These are phyloP conservation scores for Podospora didyma DNA, from an alignment of 495 filamentous ascomycete species.

Conservation along the genomic window DNA sequence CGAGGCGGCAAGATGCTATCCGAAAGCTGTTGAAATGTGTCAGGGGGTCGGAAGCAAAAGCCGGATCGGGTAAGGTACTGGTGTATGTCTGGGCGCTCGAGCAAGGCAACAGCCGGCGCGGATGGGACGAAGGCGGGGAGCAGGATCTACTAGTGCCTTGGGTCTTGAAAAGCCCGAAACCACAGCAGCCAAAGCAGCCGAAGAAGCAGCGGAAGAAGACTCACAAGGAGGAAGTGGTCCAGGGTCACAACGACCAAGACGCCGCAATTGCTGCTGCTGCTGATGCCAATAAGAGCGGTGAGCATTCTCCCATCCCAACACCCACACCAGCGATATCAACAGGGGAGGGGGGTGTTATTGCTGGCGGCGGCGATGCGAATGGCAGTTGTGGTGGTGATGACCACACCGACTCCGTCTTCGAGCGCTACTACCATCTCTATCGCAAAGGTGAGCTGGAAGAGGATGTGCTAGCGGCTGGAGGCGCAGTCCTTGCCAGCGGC, in stretches of 20 bases:
- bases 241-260: not conserved
- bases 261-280: not conserved
- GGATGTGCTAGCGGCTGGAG: conserved; percentile 72
- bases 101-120: conserved; percentile 81
- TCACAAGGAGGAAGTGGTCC: conserved; percentile 1
- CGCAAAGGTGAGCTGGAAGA: conserved; percentile 79
- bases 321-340: not conserved
- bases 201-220: conserved; percentile 8
- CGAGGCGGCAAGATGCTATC: conserved; percentile 69
- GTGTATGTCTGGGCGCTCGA: conserved; percentile 98
- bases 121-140: conserved; percentile 81
- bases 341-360: not conserved
- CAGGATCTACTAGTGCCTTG: conserved; percentile 97
- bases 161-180: conserved; percentile 57
- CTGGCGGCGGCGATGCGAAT: not conserved
- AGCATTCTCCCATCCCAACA: conserved; percentile 6
- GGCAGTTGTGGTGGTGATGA: not conserved
- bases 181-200: conserved; percentile 8
- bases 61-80: conserved; percentile 61
- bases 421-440: conserved; percentile 96
- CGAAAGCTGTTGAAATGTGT: conserved; percentile 67
- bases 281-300: conserved; percentile 21
- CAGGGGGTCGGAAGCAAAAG: conserved; percentile 18
- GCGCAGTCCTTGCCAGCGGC: conserved; percentile 70
- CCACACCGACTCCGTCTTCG: conserved; percentile 54